Evolutionary conservation across 176 grass and related monocot species (phyloP).

Genomic region (Dendrocalamus sinicus): DNA sequence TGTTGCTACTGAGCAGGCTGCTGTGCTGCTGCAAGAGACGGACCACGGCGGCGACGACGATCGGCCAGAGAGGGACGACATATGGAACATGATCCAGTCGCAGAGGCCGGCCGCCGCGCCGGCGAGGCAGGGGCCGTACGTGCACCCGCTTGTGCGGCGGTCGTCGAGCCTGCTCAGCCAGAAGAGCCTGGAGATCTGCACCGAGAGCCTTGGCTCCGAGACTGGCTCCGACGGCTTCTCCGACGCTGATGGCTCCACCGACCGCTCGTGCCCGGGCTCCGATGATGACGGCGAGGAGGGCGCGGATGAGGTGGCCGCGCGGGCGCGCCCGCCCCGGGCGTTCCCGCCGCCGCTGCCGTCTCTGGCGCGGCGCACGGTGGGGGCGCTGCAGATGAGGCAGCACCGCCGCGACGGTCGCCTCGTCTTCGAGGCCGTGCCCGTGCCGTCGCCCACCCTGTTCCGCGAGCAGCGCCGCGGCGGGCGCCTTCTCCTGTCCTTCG

Average conservation of each 20-base stretch:
- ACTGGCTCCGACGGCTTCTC: conserved; percentile 78
- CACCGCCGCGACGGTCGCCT: conserved; percentile 81
- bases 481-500: conserved; percentile 81
- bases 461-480: conserved; percentile 71
- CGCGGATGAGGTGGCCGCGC: conserved; percentile 36
- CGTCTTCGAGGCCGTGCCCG: conserved; percentile 69
- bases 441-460: conserved; percentile 76
- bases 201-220: conserved; percentile 98
- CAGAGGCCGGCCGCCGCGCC: conserved; percentile 18
- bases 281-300: conserved; percentile 27
- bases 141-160: conserved; percentile 71
- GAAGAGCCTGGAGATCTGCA: conserved; percentile 95
- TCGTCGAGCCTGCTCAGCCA: conserved; percentile 82
- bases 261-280: conserved; percentile 43
- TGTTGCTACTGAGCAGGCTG: conserved; percentile 21
- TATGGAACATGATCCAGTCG: conserved; percentile 82
- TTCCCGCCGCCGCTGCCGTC: conserved; percentile 85
- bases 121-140: conserved; percentile 53
- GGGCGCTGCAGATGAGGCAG: conserved; percentile 72
- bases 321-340: conserved; percentile 35
- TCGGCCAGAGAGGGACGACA: conserved; percentile 55
- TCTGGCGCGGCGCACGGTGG: conserved; percentile 64
- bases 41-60: conserved; percentile 34
- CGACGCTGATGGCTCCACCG: conserved; percentile 40
- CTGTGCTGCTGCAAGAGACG: conserved; percentile 41